A percentile compares a stretch with the other conserved stretches of the same genome.
Conservation (phyloP, 805 yeast genomes). For the Teunomyces pallodes region DNA sequence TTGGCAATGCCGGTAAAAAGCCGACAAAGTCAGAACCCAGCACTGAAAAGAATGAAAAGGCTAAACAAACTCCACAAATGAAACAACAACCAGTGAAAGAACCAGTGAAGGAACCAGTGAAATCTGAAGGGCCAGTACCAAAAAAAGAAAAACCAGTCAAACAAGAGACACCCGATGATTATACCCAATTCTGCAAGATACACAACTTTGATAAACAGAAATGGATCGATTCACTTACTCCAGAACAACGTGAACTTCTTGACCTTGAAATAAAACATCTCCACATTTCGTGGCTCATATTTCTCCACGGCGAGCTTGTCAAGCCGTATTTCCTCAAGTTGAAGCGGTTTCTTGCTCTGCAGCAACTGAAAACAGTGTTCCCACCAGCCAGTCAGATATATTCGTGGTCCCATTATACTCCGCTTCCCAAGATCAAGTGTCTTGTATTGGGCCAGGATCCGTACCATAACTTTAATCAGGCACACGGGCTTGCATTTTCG, state of each 20-base stretch:
- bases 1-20: slow-evolving; percentile 6
- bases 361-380: slow-evolving; percentile 52
- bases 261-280: slow-evolving; percentile 66
- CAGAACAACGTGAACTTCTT: slow-evolving; percentile 52
- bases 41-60: background rate
- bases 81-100: no score
- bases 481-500: slow-evolving; percentile 94
- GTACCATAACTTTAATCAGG: slow-evolving; percentile 88
- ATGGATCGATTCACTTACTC: slow-evolving; percentile 50
- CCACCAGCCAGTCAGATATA: slow-evolving; percentile 79
- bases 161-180: background rate
- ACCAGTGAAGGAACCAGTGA: background rate
- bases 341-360: slow-evolving; percentile 62
- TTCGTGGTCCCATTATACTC: slow-evolving; percentile 89
- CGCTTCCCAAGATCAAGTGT: slow-evolving; percentile 69
- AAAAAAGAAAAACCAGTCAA: background rate
- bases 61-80: no score
- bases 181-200: slow-evolving; percentile 6
- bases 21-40: background rate
- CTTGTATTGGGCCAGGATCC: slow-evolving; percentile 95
- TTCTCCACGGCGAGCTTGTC: slow-evolving; percentile 66
- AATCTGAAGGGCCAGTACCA: background rate
- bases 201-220: slow-evolving; percentile 46
- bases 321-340: slow-evolving; percentile 81
- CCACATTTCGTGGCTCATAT: slow-evolving; percentile 75